These are phyloP conservation scores for Yarrowia alimentaria DNA, from an alignment of 805 yeast genomes.

Conservation along the genomic window DNA sequence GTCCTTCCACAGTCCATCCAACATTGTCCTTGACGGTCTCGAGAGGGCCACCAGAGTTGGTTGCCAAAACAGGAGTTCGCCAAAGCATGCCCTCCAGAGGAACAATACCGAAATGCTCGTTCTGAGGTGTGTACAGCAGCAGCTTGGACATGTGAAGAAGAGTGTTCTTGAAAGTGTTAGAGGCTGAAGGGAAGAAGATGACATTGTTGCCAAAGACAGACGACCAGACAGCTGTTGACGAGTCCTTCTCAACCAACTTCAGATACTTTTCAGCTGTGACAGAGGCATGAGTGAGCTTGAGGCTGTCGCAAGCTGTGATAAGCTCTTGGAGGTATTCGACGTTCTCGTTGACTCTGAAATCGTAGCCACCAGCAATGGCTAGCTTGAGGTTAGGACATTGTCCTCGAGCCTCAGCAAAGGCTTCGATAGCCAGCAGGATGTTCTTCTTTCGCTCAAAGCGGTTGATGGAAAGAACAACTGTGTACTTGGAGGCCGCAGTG, in stretches of 20 bases:
- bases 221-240: conserved; percentile 7
- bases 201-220: conserved; percentile 44
- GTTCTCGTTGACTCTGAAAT: conserved; percentile 70
- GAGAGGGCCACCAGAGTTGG: conserved; percentile 87
- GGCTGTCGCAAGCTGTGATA: conserved; percentile 35
- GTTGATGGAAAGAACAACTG: conserved; percentile 71
- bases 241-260: neutral
- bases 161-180: conserved; percentile 60
- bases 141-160: conserved; percentile 58
- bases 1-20: conserved; percentile 39
- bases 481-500: conserved; percentile 31
- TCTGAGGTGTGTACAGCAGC: conserved; percentile 82
- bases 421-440: conserved; percentile 68
- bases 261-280: neutral
- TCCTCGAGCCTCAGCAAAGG: conserved; percentile 52
- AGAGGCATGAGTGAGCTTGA: neutral
- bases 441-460: conserved; percentile 87
- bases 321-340: conserved; percentile 66
- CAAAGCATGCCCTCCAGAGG: conserved; percentile 92
- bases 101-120: conserved; percentile 96
- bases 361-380: conserved; percentile 90
- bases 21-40: conserved; percentile 62
- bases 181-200: conserved; percentile 77
- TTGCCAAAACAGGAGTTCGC: conserved; percentile 81
- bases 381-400: conserved; percentile 45